Conservation (phyloP, 768 basidiomycete genomes). For the Collybiopsis luxurians region DNA sequence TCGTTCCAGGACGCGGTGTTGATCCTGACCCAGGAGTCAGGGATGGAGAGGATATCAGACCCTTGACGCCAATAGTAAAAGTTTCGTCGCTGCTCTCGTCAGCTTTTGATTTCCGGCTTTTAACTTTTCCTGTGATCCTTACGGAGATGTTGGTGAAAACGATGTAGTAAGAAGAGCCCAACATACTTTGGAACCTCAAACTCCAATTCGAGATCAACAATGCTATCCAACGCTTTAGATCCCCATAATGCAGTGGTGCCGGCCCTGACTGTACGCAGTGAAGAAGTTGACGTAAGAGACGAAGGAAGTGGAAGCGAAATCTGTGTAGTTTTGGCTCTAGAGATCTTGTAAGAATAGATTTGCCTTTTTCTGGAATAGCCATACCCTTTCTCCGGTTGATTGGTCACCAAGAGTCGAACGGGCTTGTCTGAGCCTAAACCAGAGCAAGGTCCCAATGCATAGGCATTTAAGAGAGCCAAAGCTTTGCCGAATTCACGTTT, state of each 20-base stretch:
- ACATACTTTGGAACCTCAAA: constrained; percentile 48
- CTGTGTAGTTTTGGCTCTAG: constrained; percentile 2
- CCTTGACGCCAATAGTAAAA: constrained; percentile 57
- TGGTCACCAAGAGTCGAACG: constrained; percentile 72
- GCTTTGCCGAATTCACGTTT: constrained; percentile 92
- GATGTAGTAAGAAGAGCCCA: background rate
- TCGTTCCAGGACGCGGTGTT: background rate
- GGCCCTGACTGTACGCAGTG: constrained; percentile 42
- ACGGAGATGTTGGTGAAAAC: background rate
- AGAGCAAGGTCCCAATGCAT: constrained; percentile 81
- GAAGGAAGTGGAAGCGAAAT: constrained; percentile 7
- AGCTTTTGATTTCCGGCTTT: background rate
- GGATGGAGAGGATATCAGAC: constrained; percentile 60
- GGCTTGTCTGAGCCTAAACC: constrained; percentile 44
- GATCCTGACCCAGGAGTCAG: constrained; percentile 6
- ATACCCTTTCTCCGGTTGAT: constrained; percentile 69
- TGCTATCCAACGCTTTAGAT: constrained; percentile 68
- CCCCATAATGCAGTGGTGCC: constrained; percentile 84
- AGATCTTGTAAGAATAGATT: too few relatives aligned
- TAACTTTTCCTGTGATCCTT: background rate
- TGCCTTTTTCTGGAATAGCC: constrained; percentile 19
- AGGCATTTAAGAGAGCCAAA: constrained; percentile 77
- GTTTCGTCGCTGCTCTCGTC: constrained; percentile 12
- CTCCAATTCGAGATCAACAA: constrained; percentile 68
- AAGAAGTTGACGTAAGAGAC: background rate